A percentile compares a stretch with the other conserved stretches of the same genome.
phyloP scores from a whole-genome alignment of 345 rosid species.

The Brassica napus region Da-Ae NC_063441.1:9695501-9696000 shows the following conservation, averaged over 20 bases:
- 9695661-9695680: not conserved
- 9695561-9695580: constrained; percentile 61
- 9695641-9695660: not conserved
- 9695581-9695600: not conserved
- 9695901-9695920: not conserved
- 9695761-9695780: not conserved
- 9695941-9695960: constrained; percentile 26
- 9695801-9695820: not conserved
- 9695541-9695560: constrained; percentile 55
- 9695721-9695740: not conserved
- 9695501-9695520: constrained; percentile 63
- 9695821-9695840: not conserved
- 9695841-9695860: not conserved
- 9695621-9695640: not conserved
- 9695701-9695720: not conserved
- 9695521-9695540: constrained; percentile 61
- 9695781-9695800: not conserved
- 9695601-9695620: too few relatives aligned
- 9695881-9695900: not conserved
- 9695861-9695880: not conserved
- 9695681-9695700: not conserved
- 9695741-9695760: not conserved
- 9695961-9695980: constrained; percentile 26
- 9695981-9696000: constrained; percentile 27
- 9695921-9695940: constrained; percentile 21